These are phyloP conservation scores for Scheffersomyces coipomensis DNA, from an alignment of 805 yeast genomes.

Conservation along the genomic window DNA sequence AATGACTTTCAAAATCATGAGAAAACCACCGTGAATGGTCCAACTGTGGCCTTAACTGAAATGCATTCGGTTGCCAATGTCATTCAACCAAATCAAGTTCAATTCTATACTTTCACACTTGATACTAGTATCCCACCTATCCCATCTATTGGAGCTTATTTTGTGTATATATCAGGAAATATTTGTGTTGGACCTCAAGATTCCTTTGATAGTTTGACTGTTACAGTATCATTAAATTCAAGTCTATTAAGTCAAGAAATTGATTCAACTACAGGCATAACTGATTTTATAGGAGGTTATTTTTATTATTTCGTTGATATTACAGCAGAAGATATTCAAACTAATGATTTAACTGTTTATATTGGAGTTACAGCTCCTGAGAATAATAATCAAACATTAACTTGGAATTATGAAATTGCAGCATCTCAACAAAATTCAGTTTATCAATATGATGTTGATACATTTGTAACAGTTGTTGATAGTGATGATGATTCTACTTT, in stretches of 20 bases:
- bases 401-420: slow-evolving; percentile 70
- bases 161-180: slow-evolving; percentile 51
- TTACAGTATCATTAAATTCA: slow-evolving; percentile 38
- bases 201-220: slow-evolving; percentile 25
- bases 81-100: slow-evolving; percentile 37
- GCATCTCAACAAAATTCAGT: slow-evolving; percentile 61
- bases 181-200: slow-evolving; percentile 40
- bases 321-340: too few relatives aligned
- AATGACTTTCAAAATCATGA: neutral
- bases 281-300: too few relatives aligned
- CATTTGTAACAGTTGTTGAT: slow-evolving; percentile 61
- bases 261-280: slow-evolving; percentile 26
- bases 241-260: slow-evolving; percentile 29
- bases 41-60: slow-evolving; percentile 29
- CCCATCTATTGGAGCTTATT: slow-evolving; percentile 45
- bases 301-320: too few relatives aligned
- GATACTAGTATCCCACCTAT: too few relatives aligned
- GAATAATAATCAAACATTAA: slow-evolving; percentile 28
- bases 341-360: slow-evolving; percentile 22
- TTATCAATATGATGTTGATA: slow-evolving; percentile 65
- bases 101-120: slow-evolving; percentile 42
- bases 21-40: neutral
- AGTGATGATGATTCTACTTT: slow-evolving; percentile 68
- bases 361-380: slow-evolving; percentile 42
- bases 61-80: slow-evolving; percentile 34